Evolutionary conservation across 805 yeast genomes (phyloP), one percentile per base, ranked within the genome.

Genomic region (Wickerhamiella lipophila): DNA sequence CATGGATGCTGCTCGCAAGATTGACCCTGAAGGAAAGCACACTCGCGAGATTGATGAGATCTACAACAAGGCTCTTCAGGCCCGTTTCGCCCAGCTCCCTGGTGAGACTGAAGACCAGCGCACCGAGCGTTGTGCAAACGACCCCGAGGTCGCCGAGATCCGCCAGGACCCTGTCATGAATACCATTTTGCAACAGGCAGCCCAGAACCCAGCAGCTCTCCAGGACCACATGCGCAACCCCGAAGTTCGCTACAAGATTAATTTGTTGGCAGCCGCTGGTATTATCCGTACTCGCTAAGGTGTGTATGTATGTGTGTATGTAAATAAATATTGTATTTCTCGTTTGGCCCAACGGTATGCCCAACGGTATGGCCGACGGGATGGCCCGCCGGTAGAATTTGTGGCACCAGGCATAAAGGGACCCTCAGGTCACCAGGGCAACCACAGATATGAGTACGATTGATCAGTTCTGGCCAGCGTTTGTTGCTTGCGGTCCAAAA

Each of bases 211-310:
- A 46, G 95, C 95, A 41, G 97, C 97, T 49, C 74, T 92, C 58
- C 94, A 84, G 64, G 96, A 89, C 60, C 98, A 92, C 69, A 87
- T 92, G 96, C 83, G 78, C 73, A 92, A 92, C 68, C 97, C 98
- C 36, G 94, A 79, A 53, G 83, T 92, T 46, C 77, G 79, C 62
- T 81, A 79, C 66, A 92, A 92, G 77, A 79, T 92, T 59, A 81
- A 83, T 66, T 74, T 83, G 58, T 75, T 92, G 66, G 81, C 88
- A 64, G 95, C 96, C 50, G 96, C 97, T 16, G 99, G 99, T 65
- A 83, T 92, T 50, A 88, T 92, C 61, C 81, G 95, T 64, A 86
- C 95, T 27, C 80, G 95, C 63, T 81, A 65, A 56, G 38, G 19
- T n/a, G n/a, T n/a, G n/a, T n/a, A n/a, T n/a, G n/a, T n/a, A n/a